Evolutionary conservation across 805 yeast species (phyloP), one percentile per base, ranked within the genome.

Genomic region (Sporopachydermia lactativora): DNA sequence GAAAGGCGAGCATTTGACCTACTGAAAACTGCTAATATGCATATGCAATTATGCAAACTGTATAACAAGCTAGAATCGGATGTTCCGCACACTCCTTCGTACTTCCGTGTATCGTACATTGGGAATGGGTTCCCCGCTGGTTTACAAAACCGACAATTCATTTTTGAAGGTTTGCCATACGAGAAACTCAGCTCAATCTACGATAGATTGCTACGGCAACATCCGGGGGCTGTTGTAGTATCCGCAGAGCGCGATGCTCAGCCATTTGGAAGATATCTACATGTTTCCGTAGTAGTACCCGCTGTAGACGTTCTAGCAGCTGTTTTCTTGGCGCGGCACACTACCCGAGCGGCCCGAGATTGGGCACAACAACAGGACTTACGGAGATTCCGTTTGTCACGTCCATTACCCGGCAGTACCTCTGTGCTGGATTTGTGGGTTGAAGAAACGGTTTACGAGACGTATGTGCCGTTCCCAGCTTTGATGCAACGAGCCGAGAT

Each of bases 171-270:
- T 4, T 65, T 75, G 41, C 85, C 94, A 19, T 85, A 81, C 61
- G 96, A 85, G 55, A 92, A 82, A 57, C 77, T 85, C 44, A 75
- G 86, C 2, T 77, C 89, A 3, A 81, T 85, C 55, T 85, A 81
- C 50, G 82, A 78, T 50, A 66, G 94, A 48, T 61, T 86, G 44
- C 68, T 78, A 49, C 72, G 76, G 51, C 58, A 81, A 38, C 81
- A 83, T 56, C 94, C 92, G 18, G 94, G 94, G 39, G 83, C 94
- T 1, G 71, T 78, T 42, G 73, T 84, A 41, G 64, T 84, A 28
- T 62, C 75, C 18, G 71, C 64, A 45, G 65, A 61, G 40, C 52
- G 55, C 15, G 79, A 75, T 49, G 81, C 82, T 1, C 62, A 60
- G 39, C 77, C 75, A 19, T 68, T 77, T 37, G 95, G 95, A 31